A percentile compares a stretch with the other conserved stretches of the same genome.
phyloP scores from a whole-genome alignment of 2,329 filamentous ascomycete species.

The Colletotrichum cuscutae region DNA sequence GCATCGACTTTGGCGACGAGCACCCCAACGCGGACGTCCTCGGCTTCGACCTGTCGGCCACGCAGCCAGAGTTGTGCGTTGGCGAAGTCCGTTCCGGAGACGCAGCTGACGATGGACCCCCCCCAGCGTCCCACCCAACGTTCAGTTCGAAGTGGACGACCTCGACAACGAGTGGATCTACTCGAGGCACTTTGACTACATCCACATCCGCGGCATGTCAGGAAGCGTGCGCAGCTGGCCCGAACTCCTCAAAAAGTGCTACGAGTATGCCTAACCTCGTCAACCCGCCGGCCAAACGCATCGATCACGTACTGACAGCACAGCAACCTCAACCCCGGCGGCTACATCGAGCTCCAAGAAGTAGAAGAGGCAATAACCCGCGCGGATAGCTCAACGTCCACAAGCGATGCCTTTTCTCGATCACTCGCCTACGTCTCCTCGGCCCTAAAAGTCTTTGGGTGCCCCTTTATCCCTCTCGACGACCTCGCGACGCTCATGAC shows the following conservation, averaged over 20 bases:
- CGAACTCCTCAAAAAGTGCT: slow-evolving; percentile 11
- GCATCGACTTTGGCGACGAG: slow-evolving; percentile 45
- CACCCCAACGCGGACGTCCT: slow-evolving; percentile 46
- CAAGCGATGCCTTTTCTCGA: slow-evolving; percentile 43
- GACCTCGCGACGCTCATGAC: slow-evolving; percentile 32
- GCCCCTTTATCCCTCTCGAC: slow-evolving; percentile 34
- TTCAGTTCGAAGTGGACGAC: slow-evolving; percentile 54
- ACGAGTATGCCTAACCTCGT: background rate
- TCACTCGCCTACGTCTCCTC: slow-evolving; percentile 53
- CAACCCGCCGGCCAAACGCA: too few species aligned
- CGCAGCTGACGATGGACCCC: background rate
- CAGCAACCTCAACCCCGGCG: slow-evolving; percentile 51
- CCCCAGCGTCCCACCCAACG: slow-evolving; percentile 52
- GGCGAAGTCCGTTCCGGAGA: background rate
- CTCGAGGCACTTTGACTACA: slow-evolving; percentile 45
- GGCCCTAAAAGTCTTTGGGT: slow-evolving; percentile 45
- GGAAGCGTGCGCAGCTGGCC: slow-evolving; percentile 38
- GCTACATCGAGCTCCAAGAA: slow-evolving; percentile 56
- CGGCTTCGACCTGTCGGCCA: slow-evolving; percentile 54
- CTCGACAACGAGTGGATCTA: slow-evolving; percentile 47
- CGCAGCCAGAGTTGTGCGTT: slow-evolving; percentile 48
- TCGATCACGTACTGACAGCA: too few species aligned
- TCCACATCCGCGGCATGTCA: slow-evolving; percentile 45
- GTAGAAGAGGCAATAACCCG: slow-evolving; percentile 49
- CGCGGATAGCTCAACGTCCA: slow-evolving; percentile 52